A percentile compares a stretch with the other conserved stretches of the same genome.
phyloP scores from a whole-genome alignment of 1,284 basidiomycete species.

The Testicularia cyperi region DNA sequence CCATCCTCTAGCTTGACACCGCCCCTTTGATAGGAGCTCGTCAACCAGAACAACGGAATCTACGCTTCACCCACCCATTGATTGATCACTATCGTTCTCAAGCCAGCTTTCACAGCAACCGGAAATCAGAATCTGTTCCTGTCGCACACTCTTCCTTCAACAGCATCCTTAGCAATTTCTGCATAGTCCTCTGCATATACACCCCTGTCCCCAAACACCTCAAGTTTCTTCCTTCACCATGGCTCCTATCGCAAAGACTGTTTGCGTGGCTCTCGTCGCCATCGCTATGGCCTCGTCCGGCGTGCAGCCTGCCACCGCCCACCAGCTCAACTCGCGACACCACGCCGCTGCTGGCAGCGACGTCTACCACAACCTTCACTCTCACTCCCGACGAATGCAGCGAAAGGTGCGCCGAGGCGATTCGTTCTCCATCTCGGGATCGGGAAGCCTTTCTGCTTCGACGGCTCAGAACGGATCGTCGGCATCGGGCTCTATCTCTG shows the following conservation, averaged over 20 bases:
- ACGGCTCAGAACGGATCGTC: conserved; percentile 3
- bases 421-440: conserved; percentile 15
- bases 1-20: not conserved
- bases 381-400: conserved; percentile 38
- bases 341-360: conserved; percentile 38
- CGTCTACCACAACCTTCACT: conserved; percentile 39
- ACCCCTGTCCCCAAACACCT: too few relatives aligned
- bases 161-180: too few relatives aligned
- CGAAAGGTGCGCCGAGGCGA: conserved; percentile 35
- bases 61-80: too few relatives aligned
- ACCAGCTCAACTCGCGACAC: conserved; percentile 35
- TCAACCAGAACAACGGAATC: too few relatives aligned
- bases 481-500: conserved; percentile 11
- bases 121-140: too few relatives aligned
- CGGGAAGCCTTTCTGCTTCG: conserved; percentile 8
- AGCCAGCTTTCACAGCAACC: too few relatives aligned
- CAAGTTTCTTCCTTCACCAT: conserved; percentile 21
- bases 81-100: too few relatives aligned
- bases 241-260: conserved; percentile 42
- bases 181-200: too few relatives aligned
- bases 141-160: too few relatives aligned
- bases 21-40: conserved; percentile 1
- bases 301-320: conserved; percentile 24
- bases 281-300: conserved; percentile 28
- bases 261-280: conserved; percentile 37